phyloP scores from a whole-genome alignment of 306 rosid genomes.

The Carpinus fangiana region DNA sequence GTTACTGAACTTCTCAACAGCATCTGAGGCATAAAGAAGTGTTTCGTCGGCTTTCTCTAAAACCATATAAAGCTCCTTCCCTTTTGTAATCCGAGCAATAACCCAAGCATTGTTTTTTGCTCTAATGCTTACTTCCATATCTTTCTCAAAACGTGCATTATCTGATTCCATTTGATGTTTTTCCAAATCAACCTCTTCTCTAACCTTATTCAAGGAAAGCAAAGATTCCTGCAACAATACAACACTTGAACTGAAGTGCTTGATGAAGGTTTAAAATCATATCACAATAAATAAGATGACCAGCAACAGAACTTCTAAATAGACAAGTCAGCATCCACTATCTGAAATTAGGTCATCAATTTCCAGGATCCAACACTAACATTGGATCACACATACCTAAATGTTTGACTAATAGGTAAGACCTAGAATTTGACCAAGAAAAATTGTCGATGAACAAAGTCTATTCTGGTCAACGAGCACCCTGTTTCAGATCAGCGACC shows the following conservation, averaged over 20 bases:
- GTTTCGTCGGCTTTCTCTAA: constrained; percentile 95
- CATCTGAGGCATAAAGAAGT: constrained; percentile 86
- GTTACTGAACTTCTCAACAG: constrained; percentile 95
- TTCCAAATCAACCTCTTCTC: constrained; percentile 91
- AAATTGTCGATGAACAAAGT: background rate
- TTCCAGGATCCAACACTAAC: constrained; percentile 13
- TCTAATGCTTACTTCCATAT: constrained; percentile 80
- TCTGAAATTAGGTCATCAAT: constrained; percentile 3
- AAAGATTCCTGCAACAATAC: constrained; percentile 71
- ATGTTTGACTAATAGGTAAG: constrained; percentile 17
- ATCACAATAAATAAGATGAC: constrained; percentile 1
- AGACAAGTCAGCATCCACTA: background rate
- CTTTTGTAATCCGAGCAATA: constrained; percentile 77
- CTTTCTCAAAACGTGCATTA: constrained; percentile 52
- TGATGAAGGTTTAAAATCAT: background rate
- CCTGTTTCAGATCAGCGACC: background rate
- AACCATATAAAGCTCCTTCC: constrained; percentile 92
- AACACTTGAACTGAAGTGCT: constrained; percentile 20
- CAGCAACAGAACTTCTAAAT: constrained; percentile 14
- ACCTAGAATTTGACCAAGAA: background rate
- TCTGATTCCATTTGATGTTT: constrained; percentile 64
- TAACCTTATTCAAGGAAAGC: constrained; percentile 77
- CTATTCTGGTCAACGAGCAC: background rate
- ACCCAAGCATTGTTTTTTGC: constrained; percentile 96
- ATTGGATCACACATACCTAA: constrained; percentile 17